Base-by-base conservation (phyloP, 805 yeast genomes). In the Jamesozyma rosinii region DNA sequence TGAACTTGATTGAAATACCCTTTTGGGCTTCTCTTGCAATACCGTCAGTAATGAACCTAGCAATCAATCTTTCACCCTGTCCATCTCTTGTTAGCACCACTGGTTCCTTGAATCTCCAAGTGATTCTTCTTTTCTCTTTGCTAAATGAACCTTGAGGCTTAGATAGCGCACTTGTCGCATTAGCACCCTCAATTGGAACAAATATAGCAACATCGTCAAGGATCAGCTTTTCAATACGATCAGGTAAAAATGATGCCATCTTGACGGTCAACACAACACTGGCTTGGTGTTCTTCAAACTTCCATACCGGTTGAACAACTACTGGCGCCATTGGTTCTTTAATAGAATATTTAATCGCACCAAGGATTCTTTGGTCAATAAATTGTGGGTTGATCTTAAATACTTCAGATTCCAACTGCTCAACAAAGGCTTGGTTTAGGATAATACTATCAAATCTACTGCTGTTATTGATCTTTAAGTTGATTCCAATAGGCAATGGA, bases 111-210 rank as follows among this genome's bases (percentile, higher is more conserved):
- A 79, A 77, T 58, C 83, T 76, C 96, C 97, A 89, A 0, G 92
- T 81, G 45, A 92, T 81, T 64, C 97, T 76, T 52, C 78, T 81
- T 57, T 78, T 80, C 41, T 88, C 97, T 56, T 77, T 82, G 64
- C 82, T 86, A 70, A 88, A 90, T 1, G 94, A 77, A 44, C 97
- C 97, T 44, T 83, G 80, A 4, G 98, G 98, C 59, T 84, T 86
- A 3, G 95, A 83, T 48, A 88, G 79, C 0, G 96, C 97, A 18
- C 81, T 71, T 1, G 79, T 67, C 3, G 82, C 73, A 15, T 76
- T 72, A 10, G 83, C 81, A 31, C 81, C 83, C 15, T 71, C 67
- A 51, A 82, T 78, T n/a, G 79, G 68, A 37, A 85, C 70, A 26
- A 66, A 61, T 5, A 77, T 67, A 2, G 58, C 53, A 19, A 69